These are phyloP conservation scores for Boletus rubroflammeus DNA, from an alignment of 768 basidiomycete genomes.

Conservation along the genomic window DNA sequence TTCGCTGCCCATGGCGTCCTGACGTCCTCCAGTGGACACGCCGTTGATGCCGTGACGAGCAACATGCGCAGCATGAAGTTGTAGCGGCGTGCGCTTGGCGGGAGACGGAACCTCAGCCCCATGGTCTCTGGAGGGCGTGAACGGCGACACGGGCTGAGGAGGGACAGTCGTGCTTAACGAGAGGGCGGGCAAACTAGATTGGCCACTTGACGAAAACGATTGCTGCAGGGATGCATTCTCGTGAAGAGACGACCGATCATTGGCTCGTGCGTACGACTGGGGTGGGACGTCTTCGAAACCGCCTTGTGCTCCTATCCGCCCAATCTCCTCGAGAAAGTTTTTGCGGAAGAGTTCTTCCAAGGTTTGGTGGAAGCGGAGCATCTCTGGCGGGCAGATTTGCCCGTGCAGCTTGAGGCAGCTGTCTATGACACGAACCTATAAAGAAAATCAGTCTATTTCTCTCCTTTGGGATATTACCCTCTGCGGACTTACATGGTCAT, in stretches of 20 bases:
- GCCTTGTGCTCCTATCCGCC: conserved; percentile 59
- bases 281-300: conserved; percentile 45
- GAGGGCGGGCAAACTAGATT: conserved; percentile 41
- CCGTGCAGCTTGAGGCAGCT: conserved; percentile 82
- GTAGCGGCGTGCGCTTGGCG: conserved; percentile 67
- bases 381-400: conserved; percentile 78
- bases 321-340: conserved; percentile 81
- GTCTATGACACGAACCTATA: conserved; percentile 76
- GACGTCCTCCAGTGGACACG: conserved; percentile 70
- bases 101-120: conserved; percentile 16
- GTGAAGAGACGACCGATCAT: conserved; percentile 46
- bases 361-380: conserved; percentile 89
- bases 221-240: conserved; percentile 45
- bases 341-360: conserved; percentile 82
- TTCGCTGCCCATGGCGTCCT: conserved; percentile 44
- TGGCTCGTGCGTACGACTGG: conserved; percentile 40
- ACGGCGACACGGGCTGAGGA: conserved; percentile 43
- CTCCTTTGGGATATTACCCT: background rate
- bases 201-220: conserved; percentile 46
- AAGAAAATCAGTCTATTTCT: background rate
- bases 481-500: conserved; percentile 62
- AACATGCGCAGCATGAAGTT: conserved; percentile 76
- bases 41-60: conserved; percentile 81
- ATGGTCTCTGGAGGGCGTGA: conserved; percentile 20
- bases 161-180: conserved; percentile 47